Evolutionary conservation across 306 rosid species (phyloP), one percentile per base, ranked within the genome.

Genomic region (Lathyrus sativus): DNA sequence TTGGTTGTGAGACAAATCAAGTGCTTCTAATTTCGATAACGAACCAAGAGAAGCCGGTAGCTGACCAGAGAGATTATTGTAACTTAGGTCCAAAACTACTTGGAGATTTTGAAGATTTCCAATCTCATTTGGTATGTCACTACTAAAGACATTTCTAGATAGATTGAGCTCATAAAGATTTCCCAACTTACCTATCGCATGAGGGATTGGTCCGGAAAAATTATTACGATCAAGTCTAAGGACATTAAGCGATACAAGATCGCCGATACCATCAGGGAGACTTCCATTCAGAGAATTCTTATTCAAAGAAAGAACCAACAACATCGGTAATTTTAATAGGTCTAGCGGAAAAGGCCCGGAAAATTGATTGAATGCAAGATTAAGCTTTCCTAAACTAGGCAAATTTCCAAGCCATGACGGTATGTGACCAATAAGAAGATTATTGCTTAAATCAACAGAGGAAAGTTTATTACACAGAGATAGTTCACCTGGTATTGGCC

Each of bases 341-440:
- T 78, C 86, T 8, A 19, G 54, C 24, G 97, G 97, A 73, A 88
- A 67, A 61, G 85, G 39, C 65, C 99, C 95, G 3, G 62, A 73
- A 76, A 93, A 80, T 38, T 26, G 79, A 81, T 93, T 93, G 31
- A 75, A 82, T 0, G 86, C 89, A 22, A 93, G 87, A 67, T 78
- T 88, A 78, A 93, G 48, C 84, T 82, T 86, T 59, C 90, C 96
- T 59, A 93, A 50, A 57, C 62, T 70, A 65, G 83, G 80, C 78
- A 93, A 84, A 48, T 79, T 78, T 50, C 92, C 99, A n/a, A 93
- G 75, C 99, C 99, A 90, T 57, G 68, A 2, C 0, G 97, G 97
- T 35, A 93, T 41, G 6, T 45, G 59, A 18, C 96, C 96, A 14
- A 91, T 72, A 8, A 90, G 83, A 72, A 74, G 74, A 49, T 93